Percentiles rank a stretch among this genome's conserved stretches.
phyloP scores from a whole-genome alignment of 1,284 basidiomycete species.

The Austroboletus rostrupii region DNA sequence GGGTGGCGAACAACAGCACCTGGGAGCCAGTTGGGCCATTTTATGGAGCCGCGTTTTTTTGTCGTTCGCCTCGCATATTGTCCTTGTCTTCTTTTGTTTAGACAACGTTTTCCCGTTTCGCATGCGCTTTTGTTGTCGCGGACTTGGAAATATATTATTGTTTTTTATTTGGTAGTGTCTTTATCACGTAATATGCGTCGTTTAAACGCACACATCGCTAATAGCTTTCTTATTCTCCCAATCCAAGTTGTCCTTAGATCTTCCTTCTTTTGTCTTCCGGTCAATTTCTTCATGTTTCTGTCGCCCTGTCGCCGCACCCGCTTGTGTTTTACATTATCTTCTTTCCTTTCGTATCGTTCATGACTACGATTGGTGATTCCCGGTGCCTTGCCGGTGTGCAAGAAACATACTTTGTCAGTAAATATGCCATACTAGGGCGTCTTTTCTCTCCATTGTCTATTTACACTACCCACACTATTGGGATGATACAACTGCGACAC shows the following conservation, averaged over 20 bases:
- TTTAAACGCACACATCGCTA: not conserved
- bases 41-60: constrained; percentile 28
- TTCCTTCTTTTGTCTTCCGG: not conserved
- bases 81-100: constrained; percentile 18
- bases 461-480: too few species aligned
- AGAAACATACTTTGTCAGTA: too few species aligned
- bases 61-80: constrained; percentile 23
- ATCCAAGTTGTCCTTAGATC: not conserved
- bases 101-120: constrained; percentile 24
- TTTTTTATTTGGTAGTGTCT: constrained; percentile 1
- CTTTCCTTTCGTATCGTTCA: too few species aligned
- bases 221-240: not conserved
- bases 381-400: too few species aligned
- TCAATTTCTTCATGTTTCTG: not conserved
- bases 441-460: too few species aligned
- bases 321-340: too few species aligned
- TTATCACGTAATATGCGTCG: not conserved
- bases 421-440: too few species aligned
- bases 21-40: constrained; percentile 4
- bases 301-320: not conserved
- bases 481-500: too few species aligned
- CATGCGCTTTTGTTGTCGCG: constrained; percentile 21
- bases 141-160: constrained; percentile 19
- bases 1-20: constrained; percentile 16
- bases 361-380: too few species aligned